phyloP scores from a whole-genome alignment of 1,284 basidiomycete genomes.

The Trichosporon ovoides region DNA sequence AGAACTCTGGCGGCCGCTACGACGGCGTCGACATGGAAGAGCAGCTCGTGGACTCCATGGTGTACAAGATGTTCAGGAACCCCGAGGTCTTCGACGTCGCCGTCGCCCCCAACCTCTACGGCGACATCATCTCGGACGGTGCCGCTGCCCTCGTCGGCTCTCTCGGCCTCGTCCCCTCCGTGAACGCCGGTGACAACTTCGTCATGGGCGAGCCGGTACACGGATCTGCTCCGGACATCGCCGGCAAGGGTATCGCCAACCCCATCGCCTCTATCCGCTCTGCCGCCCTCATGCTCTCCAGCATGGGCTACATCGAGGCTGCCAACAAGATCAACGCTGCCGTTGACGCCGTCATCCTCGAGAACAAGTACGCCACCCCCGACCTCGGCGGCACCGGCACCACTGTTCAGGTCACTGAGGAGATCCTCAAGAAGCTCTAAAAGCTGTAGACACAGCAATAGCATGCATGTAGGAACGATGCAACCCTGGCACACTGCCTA shows the following conservation, averaged over 20 bases:
- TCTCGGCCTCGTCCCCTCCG: slow-evolving; percentile 88
- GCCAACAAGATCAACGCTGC: slow-evolving; percentile 84
- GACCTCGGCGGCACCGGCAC: slow-evolving; percentile 83
- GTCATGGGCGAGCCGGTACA: slow-evolving; percentile 82
- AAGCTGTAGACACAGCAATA: no score
- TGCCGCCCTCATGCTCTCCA: slow-evolving; percentile 81
- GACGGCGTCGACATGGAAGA: slow-evolving; percentile 75
- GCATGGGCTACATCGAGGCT: slow-evolving; percentile 69
- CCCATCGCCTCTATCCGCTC: slow-evolving; percentile 90
- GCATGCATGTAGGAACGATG: no score
- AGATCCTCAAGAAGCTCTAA: slow-evolving; percentile 67
- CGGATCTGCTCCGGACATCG: slow-evolving; percentile 89
- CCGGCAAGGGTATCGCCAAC: slow-evolving; percentile 79
- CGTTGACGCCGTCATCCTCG: slow-evolving; percentile 75
- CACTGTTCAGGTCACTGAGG: slow-evolving; percentile 78
- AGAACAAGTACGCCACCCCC: slow-evolving; percentile 75
- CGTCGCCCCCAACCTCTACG: slow-evolving; percentile 96
- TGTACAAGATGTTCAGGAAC: slow-evolving; percentile 87
- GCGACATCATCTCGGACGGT: slow-evolving; percentile 98
- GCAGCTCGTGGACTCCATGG: slow-evolving; percentile 95
- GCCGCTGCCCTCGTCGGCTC: slow-evolving; percentile 97
- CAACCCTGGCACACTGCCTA: no score
- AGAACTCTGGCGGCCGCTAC: slow-evolving; percentile 61
- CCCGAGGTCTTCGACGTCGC: slow-evolving; percentile 74
- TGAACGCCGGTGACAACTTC: slow-evolving; percentile 93